Evolutionary conservation across 2,329 filamentous ascomycete species (phyloP).

Genomic region (Xylariaceae sp.): DNA sequence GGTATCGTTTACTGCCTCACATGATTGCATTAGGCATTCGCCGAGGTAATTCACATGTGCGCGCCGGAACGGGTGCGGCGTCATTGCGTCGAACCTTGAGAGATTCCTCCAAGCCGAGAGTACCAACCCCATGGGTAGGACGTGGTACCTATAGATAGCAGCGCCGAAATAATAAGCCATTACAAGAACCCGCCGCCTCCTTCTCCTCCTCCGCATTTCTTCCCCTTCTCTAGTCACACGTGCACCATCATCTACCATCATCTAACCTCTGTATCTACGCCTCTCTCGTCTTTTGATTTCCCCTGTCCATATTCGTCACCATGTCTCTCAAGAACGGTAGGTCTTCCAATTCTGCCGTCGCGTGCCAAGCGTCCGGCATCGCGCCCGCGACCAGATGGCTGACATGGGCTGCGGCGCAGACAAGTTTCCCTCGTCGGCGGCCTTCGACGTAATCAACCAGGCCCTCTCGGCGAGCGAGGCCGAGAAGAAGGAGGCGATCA

Average conservation of each 20-base stretch:
- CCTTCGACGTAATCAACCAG: conserved; percentile 81
- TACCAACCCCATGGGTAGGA: conserved; percentile 2
- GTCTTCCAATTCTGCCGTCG: conserved; percentile 18
- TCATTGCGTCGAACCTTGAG: conserved; percentile 16
- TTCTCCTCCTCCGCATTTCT: conserved; percentile 1
- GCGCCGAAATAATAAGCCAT: neutral
- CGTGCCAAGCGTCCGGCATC: too few species aligned
- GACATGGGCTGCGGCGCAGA: too few species aligned
- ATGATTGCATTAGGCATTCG: conserved; percentile 17
- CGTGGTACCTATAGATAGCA: too few species aligned
- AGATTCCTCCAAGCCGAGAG: conserved; percentile 13
- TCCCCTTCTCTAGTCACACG: conserved; percentile 1
- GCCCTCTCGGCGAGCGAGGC: conserved; percentile 61
- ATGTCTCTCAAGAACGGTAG: conserved; percentile 72
- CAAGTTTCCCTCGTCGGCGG: conserved; percentile 80
- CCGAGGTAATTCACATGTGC: conserved; percentile 28
- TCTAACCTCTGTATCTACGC: conserved; percentile 1
- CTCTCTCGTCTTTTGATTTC: neutral
- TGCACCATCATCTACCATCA: neutral
- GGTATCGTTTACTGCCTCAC: conserved; percentile 5
- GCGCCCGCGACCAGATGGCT: too few species aligned
- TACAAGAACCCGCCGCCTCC: conserved; percentile 10
- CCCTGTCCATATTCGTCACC: conserved; percentile 20
- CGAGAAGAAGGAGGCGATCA: conserved; percentile 76
- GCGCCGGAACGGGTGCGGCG: conserved; percentile 11